Evolutionary conservation across 140 eudicot species (phyloP), one percentile per base, ranked within the genome.

Genomic region (Erigeron philadelphicus): DNA sequence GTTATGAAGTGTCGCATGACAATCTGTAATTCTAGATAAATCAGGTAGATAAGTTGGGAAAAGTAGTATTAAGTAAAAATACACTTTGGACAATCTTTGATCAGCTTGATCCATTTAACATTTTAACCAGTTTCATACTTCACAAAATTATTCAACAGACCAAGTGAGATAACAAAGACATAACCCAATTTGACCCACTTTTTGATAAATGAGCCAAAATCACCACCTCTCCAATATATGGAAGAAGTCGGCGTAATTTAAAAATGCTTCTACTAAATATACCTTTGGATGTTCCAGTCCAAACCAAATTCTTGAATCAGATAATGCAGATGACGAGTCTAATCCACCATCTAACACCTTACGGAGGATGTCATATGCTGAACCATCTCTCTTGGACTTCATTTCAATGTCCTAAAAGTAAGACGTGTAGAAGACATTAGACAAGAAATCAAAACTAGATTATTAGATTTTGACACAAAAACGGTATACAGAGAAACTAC

Each of bases 241-340:
- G 31, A 42, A 66, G 69, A 64, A 67, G 11, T 56, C 7, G 16
- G n/a, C n/a, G 45, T 8, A 61, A 66, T 45, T 64, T 47, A 9
- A 18, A 60, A 68, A 41, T 46, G 17, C 12, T 8, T 18, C 44
- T 19, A 48, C 41, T 41, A 46, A 57, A 16, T 44, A 49, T 83
- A 90, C 97, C 97, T 85, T 85, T 8, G 96, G 89, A 75, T 89
- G 95, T 78, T 93, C 95, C 64, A 93, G 84, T n/a, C 85, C 95
- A 80, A 93, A 89, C 95, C 94, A 83, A 50, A 84, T 70, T 73
- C 83, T 93, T 61, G 90, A 79, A 76, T 89, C 87, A 19, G 87
- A 80, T 46, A 71, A 59, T 46, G 62, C 84, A 74, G 57, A n/a
- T 52, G 91, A 78, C 17, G 78, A 62, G 25, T 78, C 86, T 76